Base-by-base conservation (phyloP, 495 filamentous ascomycete genomes). In the Tetracladium marchalianum region DNA sequence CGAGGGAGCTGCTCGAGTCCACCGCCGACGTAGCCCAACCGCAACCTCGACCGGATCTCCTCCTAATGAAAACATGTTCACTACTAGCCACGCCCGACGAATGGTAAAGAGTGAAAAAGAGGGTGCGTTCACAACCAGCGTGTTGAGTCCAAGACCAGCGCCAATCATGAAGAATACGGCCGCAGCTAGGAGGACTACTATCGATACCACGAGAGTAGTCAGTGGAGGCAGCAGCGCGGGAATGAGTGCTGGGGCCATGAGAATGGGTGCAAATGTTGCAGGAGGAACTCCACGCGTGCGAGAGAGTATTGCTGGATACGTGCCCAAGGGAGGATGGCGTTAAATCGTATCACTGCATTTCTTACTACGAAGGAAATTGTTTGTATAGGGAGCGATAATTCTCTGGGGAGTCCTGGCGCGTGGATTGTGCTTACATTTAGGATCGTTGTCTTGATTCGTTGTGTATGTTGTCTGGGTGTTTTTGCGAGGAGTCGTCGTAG, bases 31-130 rank as follows among this genome's bases (percentile, higher is more conserved):
- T 46, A 84, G 80, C 54, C 82, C 82, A 4, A 76, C 72, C 9
- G 69, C 74, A 39, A 65, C 62, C 5, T 69, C 70, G 17, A 59
- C 73, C 15, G 65, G 72, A 11, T 75, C 71, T 46, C 76, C 80
- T 19, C 76, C 77, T 1, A 73, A 64, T 39, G 80, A 81, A 41
- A 68, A 69, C 64, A 69, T 85, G 63, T 85, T 85, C 67, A 81
- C 80, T 5, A 77, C 81, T 19, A 75, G 75, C 13, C 81, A 84
- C 47, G 81, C 82, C 7, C 68, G 82, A 27, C 67, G 82, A 11
- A 84, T 87, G 80, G 79, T 80, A 17, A 81, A 76, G 62, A 74
- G 69, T 44, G 80, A 83, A 18, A 77, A 77, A 46, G 80, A 81
- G 32, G 5, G 58, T 60, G 35, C 71, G 73, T 46, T 64, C 57